phyloP scores from a whole-genome alignment of 768 basidiomycete genomes.

The Clathrus columnatus region DNA sequence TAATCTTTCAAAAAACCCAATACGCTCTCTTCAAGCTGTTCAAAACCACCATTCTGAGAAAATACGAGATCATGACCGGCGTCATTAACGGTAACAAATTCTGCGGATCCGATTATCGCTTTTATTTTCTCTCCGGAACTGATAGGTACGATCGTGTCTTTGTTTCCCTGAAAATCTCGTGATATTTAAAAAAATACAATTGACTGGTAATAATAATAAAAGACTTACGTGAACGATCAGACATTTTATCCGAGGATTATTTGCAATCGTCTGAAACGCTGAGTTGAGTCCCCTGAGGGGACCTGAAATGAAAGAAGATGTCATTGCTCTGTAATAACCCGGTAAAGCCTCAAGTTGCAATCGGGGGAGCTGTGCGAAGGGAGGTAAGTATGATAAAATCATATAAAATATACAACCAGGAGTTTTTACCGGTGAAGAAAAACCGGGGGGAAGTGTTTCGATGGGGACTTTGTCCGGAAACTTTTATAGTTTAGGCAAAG shows the following conservation, averaged over 20 bases:
- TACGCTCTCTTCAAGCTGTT: background rate
- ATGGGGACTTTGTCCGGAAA: background rate
- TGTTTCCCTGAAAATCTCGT: slow-evolving; percentile 13
- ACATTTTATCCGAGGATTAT: slow-evolving; percentile 3
- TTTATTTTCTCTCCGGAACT: slow-evolving; percentile 5
- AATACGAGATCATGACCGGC: slow-evolving; percentile 17
- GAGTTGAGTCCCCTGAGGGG: slow-evolving; percentile 19
- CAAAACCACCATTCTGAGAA: background rate
- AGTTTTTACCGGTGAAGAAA: background rate
- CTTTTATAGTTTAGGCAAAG: background rate
- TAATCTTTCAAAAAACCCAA: too few species aligned
- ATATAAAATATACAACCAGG: background rate
- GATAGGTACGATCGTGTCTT: slow-evolving; percentile 14
- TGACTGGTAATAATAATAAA: background rate
- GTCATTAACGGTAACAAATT: slow-evolving; percentile 10
- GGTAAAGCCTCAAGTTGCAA: slow-evolving; percentile 12
- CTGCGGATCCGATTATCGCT: slow-evolving; percentile 3
- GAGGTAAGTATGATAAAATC: background rate
- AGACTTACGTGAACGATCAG: slow-evolving; percentile 14
- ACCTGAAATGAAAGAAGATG: slow-evolving; percentile 17
- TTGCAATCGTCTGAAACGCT: slow-evolving; percentile 18
- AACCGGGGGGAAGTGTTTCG: background rate
- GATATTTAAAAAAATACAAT: background rate
- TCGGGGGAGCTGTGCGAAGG: background rate
- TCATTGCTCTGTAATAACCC: slow-evolving; percentile 14